phyloP scores from a whole-genome alignment of 176 grass and related monocot genomes.

The Zizania latifolia region DNA sequence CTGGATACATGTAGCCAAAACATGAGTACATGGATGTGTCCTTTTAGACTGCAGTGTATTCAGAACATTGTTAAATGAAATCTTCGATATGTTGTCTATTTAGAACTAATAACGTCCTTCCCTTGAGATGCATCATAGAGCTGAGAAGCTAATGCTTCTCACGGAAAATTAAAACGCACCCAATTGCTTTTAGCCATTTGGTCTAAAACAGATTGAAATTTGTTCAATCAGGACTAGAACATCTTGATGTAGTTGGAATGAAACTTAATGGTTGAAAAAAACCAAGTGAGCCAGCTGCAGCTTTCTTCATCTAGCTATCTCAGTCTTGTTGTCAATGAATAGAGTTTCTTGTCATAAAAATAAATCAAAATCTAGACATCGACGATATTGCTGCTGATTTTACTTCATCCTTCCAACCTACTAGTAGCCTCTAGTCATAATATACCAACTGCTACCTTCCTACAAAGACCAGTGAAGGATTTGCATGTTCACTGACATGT shows the following conservation, averaged over 20 bases:
- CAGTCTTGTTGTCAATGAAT: background rate
- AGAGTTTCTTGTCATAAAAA: background rate
- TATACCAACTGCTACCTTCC: background rate
- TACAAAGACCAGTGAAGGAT: background rate
- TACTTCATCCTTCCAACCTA: background rate
- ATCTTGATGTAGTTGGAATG: constrained; percentile 21
- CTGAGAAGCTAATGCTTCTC: background rate
- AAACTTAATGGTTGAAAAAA: background rate
- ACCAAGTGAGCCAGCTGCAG: background rate
- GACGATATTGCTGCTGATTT: background rate
- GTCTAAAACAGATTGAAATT: background rate
- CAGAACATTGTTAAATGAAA: background rate
- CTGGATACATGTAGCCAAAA: background rate
- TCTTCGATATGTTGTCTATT: background rate
- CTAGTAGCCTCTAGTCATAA: background rate
- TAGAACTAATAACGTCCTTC: background rate
- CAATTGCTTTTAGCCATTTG: background rate
- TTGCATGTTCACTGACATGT: background rate
- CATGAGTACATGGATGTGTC: background rate
- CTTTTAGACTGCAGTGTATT: background rate
- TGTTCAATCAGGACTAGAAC: background rate
- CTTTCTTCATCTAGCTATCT: background rate
- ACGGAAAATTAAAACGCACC: background rate
- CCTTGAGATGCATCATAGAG: background rate
- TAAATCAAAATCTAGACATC: background rate